These are phyloP conservation scores for Mycena olivaceomarginata DNA, from an alignment of 768 basidiomycete species.

Conservation along the genomic window DNA sequence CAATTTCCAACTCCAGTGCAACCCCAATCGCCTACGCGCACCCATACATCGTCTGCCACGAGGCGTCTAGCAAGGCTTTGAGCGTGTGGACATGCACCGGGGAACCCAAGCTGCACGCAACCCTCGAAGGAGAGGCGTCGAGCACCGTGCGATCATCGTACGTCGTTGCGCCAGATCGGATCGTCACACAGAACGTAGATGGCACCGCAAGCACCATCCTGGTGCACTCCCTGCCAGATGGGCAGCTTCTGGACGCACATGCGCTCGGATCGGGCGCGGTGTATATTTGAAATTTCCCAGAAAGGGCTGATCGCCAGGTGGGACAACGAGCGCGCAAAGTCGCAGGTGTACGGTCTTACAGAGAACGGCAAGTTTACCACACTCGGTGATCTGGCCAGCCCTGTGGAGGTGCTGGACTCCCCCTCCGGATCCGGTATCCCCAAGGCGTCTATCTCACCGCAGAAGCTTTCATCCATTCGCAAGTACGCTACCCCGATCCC, in stretches of 20 bases:
- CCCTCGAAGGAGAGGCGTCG: slow-evolving; percentile 27
- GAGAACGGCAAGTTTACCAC: slow-evolving; percentile 23
- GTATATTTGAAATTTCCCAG: slow-evolving; percentile 11
- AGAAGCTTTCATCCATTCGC: slow-evolving; percentile 31
- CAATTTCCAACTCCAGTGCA: slow-evolving; percentile 18
- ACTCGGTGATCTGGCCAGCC: slow-evolving; percentile 7
- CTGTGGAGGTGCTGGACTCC: not conserved
- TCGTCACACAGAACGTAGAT: slow-evolving; percentile 29
- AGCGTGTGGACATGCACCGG: slow-evolving; percentile 17
- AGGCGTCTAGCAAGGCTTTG: slow-evolving; percentile 22
- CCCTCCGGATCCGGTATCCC: slow-evolving; percentile 20
- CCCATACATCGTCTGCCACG: slow-evolving; percentile 25
- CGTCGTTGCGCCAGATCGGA: slow-evolving; percentile 30
- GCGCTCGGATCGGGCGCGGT: slow-evolving; percentile 30
- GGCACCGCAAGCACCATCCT: slow-evolving; percentile 22
- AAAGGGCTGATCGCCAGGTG: slow-evolving; percentile 30
- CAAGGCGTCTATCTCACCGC: slow-evolving; percentile 29
- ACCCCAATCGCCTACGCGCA: slow-evolving; percentile 23
- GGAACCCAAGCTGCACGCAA: slow-evolving; percentile 6
- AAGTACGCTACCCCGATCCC: slow-evolving; percentile 32
- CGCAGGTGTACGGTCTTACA: slow-evolving; percentile 28
- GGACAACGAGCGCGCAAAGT: slow-evolving; percentile 23
- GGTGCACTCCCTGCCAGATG: slow-evolving; percentile 33
- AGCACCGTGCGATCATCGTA: slow-evolving; percentile 8
- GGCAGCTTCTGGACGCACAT: slow-evolving; percentile 23